Evolutionary conservation across 2,329 filamentous ascomycete genomes (phyloP).

Genomic region (Thelonectria blattea): DNA sequence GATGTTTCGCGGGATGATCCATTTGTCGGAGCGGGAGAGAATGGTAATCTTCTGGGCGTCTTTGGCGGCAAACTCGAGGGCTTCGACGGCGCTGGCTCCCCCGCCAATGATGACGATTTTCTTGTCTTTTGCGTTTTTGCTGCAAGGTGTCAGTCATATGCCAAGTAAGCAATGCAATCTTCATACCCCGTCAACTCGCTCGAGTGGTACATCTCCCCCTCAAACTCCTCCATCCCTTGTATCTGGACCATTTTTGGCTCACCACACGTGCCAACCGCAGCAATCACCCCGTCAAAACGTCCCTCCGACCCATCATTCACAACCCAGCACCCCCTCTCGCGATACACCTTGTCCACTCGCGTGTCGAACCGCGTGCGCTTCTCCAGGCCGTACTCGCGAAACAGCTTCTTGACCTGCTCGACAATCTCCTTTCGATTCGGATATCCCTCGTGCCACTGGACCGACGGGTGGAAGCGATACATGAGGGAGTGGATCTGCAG

Average conservation of each 20-base stretch:
- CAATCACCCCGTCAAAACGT: constrained; percentile 78
- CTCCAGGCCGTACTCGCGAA: constrained; percentile 73
- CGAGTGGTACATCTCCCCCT: constrained; percentile 76
- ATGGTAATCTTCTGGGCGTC: constrained; percentile 73
- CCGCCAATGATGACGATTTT: constrained; percentile 78
- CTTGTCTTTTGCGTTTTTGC: constrained; percentile 75
- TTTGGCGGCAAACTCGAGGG: constrained; percentile 77
- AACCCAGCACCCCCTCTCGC: constrained; percentile 76
- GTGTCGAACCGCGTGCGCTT: constrained; percentile 75
- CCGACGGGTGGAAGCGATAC: constrained; percentile 86
- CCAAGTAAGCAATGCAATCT: no score
- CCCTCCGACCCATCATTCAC: constrained; percentile 75
- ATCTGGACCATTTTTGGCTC: constrained; percentile 76
- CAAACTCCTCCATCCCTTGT: constrained; percentile 73
- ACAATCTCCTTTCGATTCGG: constrained; percentile 6
- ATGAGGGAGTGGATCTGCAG: constrained; percentile 86
- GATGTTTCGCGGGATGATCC: constrained; percentile 84
- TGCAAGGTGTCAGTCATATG: constrained; percentile 35
- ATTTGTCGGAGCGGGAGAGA: constrained; percentile 80
- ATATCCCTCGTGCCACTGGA: constrained; percentile 70
- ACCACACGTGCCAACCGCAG: constrained; percentile 81
- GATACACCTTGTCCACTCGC: constrained; percentile 71
- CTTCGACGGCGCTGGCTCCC: constrained; percentile 82
- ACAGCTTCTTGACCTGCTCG: constrained; percentile 64
- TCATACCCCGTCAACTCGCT: constrained; percentile 67